A percentile compares a stretch with the other conserved stretches of the same genome.
These are phyloP conservation scores for Cladophialophora bantiana DNA, from an alignment of 2,329 filamentous ascomycete genomes.

Conservation along the genomic window DNA sequence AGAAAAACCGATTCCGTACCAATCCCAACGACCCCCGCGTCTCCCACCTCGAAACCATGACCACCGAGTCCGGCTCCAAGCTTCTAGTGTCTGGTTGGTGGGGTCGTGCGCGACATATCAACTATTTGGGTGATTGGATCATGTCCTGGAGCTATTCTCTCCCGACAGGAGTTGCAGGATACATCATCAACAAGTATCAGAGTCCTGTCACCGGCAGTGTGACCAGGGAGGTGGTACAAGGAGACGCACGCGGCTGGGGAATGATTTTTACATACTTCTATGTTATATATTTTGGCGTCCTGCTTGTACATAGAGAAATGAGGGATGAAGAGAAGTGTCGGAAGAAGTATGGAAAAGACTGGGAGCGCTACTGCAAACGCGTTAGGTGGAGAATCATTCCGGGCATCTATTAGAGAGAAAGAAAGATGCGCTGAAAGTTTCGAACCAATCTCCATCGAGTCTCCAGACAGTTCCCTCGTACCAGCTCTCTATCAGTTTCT, in stretches of 20 bases:
- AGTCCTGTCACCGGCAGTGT: slow-evolving; percentile 61
- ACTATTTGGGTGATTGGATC: slow-evolving; percentile 94
- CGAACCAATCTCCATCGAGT: neutral
- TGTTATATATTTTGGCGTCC: slow-evolving; percentile 84
- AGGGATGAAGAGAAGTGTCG: slow-evolving; percentile 91
- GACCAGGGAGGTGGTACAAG: slow-evolving; percentile 71
- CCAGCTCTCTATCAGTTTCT: neutral
- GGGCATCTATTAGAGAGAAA: slow-evolving; percentile 26
- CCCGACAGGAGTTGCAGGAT: slow-evolving; percentile 84
- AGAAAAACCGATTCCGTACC: slow-evolving; percentile 93
- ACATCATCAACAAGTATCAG: slow-evolving; percentile 66
- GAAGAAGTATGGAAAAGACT: slow-evolving; percentile 90
- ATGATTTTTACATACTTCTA: slow-evolving; percentile 95
- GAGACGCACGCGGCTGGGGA: slow-evolving; percentile 79
- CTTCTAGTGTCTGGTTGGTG: slow-evolving; percentile 90
- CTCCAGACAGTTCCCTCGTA: neutral
- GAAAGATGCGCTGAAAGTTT: neutral
- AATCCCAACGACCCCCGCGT: slow-evolving; percentile 82
- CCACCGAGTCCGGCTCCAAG: slow-evolving; percentile 81
- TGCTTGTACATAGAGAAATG: slow-evolving; percentile 84
- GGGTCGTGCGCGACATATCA: slow-evolving; percentile 90
- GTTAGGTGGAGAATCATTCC: slow-evolving; percentile 85
- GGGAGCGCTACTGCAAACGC: slow-evolving; percentile 83
- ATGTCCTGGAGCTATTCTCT: slow-evolving; percentile 91
- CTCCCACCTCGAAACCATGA: slow-evolving; percentile 80